phyloP scores from a whole-genome alignment of 306 rosid species.

The Boehmeria nivea region DNA sequence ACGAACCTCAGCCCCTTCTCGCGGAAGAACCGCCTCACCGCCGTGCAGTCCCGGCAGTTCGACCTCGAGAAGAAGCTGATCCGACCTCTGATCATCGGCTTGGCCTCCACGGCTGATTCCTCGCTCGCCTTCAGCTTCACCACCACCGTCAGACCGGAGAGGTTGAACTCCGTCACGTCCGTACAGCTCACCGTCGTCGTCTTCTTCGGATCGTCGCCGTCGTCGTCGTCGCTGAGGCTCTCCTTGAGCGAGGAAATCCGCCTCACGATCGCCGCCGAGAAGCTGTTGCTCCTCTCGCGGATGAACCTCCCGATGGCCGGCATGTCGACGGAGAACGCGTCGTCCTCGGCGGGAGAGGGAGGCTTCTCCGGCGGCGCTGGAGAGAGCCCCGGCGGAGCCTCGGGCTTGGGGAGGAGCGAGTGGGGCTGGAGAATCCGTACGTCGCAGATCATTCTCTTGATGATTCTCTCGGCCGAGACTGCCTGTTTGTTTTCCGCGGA shows the following conservation, averaged over 20 bases:
- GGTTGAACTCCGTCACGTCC: constrained; percentile 54
- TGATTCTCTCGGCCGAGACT: constrained; percentile 6
- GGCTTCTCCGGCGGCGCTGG: constrained; percentile 11
- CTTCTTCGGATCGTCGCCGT: background rate
- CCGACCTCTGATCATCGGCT: constrained; percentile 42
- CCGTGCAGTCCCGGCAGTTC: constrained; percentile 77
- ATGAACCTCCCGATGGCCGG: constrained; percentile 60
- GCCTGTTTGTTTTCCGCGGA: background rate
- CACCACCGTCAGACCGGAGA: constrained; percentile 59
- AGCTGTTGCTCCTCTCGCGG: constrained; percentile 49
- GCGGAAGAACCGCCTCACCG: constrained; percentile 60
- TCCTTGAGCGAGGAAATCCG: constrained; percentile 51
- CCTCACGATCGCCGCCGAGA: constrained; percentile 52
- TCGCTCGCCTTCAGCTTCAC: constrained; percentile 31
- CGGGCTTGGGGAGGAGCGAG: constrained; percentile 68
- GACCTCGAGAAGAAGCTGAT: constrained; percentile 85
- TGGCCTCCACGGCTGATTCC: background rate
- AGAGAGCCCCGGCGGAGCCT: constrained; percentile 43
- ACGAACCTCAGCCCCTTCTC: constrained; percentile 56
- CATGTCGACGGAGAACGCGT: constrained; percentile 29
- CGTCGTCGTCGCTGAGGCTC: background rate
- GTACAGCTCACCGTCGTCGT: constrained; percentile 4
- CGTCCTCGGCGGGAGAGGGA: background rate
- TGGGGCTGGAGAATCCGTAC: constrained; percentile 36
- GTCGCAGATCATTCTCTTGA: background rate